Evolutionary conservation across 495 filamentous ascomycete genomes (phyloP).

Genomic region (Daldinia concentrica): DNA sequence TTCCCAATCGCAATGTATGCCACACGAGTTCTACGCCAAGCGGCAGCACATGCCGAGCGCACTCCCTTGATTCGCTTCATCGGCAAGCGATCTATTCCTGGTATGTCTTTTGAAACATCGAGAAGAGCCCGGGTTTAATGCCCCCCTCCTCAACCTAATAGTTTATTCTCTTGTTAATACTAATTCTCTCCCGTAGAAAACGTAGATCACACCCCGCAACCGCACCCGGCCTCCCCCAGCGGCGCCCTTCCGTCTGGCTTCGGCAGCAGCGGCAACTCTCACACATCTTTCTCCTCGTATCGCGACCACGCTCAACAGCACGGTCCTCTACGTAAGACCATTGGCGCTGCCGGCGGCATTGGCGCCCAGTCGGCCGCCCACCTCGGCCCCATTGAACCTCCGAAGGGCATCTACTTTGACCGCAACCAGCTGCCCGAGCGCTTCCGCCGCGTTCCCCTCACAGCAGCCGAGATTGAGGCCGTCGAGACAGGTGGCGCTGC

Average conservation of each 20-base stretch:
- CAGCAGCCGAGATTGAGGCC: slow-evolving; percentile 88
- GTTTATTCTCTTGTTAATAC: neutral
- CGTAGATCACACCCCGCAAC: slow-evolving; percentile 75
- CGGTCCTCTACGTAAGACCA: slow-evolving; percentile 77
- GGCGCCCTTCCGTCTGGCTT: slow-evolving; percentile 63
- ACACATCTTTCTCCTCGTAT: slow-evolving; percentile 87
- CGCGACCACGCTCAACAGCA: slow-evolving; percentile 92
- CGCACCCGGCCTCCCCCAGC: slow-evolving; percentile 59
- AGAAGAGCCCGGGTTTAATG: neutral
- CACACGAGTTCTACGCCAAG: slow-evolving; percentile 72
- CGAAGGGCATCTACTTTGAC: slow-evolving; percentile 84
- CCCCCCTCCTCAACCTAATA: neutral
- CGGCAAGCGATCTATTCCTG: slow-evolving; percentile 82
- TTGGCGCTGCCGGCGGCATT: slow-evolving; percentile 63
- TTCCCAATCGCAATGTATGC: slow-evolving; percentile 63
- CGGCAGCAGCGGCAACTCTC: slow-evolving; percentile 64
- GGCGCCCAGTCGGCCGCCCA: slow-evolving; percentile 71
- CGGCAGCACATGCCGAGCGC: slow-evolving; percentile 68
- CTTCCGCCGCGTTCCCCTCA: slow-evolving; percentile 79
- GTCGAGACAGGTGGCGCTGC: slow-evolving; percentile 89
- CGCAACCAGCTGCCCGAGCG: slow-evolving; percentile 83
- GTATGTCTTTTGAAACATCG: slow-evolving; percentile 62
- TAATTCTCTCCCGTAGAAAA: slow-evolving; percentile 58
- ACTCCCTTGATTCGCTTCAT: slow-evolving; percentile 91
- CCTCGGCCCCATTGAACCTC: slow-evolving; percentile 75